Conservation (phyloP, 148 eudicot genomes). For the Fagopyrum esculentum region DNA sequence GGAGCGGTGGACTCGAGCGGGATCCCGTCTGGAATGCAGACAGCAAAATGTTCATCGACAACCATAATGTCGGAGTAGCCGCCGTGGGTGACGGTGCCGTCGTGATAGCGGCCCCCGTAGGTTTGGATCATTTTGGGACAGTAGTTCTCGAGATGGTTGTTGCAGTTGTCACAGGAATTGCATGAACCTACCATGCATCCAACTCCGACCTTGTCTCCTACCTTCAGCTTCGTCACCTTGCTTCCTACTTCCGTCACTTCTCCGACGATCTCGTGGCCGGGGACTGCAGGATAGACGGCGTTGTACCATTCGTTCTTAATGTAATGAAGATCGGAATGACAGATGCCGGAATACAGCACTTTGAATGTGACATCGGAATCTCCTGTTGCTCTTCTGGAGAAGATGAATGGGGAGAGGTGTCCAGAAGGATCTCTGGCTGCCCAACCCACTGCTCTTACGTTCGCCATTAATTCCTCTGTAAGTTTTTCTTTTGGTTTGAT, state of each 20-base stretch:
- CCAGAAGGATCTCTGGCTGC: conserved; percentile 39
- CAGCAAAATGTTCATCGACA: conserved; percentile 79
- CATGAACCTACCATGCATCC: conserved; percentile 88
- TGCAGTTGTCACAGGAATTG: conserved; percentile 65
- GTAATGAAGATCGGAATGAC: conserved; percentile 29
- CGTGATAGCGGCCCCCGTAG: conserved; percentile 82
- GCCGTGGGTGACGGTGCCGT: conserved; percentile 86
- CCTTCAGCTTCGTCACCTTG: conserved; percentile 56
- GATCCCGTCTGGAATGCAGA: conserved; percentile 57
- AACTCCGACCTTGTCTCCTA: conserved; percentile 77
- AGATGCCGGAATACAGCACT: conserved; percentile 25
- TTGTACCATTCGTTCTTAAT: conserved; percentile 28
- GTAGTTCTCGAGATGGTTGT: conserved; percentile 60
- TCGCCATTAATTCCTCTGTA: neutral
- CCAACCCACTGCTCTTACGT: conserved; percentile 31
- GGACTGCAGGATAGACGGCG: conserved; percentile 64
- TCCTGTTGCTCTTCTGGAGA: conserved; percentile 27
- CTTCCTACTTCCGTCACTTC: conserved; percentile 64
- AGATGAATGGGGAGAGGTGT: conserved; percentile 30
- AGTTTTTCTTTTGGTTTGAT: too few species aligned
- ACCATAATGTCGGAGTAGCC: conserved; percentile 78
- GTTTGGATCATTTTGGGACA: conserved; percentile 65
- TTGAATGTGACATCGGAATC: conserved; percentile 22
- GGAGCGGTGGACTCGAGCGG: conserved; percentile 85
- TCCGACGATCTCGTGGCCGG: conserved; percentile 94